Conservation (phyloP, 139 green algal species). For the Chlamydomonas sphaeroides region DNA sequence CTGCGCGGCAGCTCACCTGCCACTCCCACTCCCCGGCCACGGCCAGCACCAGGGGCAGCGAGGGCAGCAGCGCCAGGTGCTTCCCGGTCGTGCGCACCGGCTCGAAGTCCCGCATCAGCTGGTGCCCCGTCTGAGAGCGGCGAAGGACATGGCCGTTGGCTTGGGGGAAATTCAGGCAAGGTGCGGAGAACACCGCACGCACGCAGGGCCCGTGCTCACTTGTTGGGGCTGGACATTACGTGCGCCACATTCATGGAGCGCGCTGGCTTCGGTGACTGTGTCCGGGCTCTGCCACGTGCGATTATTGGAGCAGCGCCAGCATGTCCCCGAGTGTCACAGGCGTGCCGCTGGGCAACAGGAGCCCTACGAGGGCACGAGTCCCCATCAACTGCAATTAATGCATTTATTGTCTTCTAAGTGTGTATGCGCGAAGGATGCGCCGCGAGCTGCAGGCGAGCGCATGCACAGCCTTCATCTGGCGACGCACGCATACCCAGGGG, state of each 20-base stretch:
- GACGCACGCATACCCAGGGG: too few relatives aligned
- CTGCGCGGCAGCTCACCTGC: constrained; percentile 72
- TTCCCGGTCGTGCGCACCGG: constrained; percentile 79
- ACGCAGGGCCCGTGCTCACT: background rate
- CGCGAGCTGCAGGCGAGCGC: too few relatives aligned
- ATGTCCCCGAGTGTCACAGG: background rate
- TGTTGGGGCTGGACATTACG: background rate
- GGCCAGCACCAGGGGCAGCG: constrained; percentile 74
- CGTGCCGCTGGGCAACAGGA: background rate
- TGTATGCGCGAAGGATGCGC: too few relatives aligned
- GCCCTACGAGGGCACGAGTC: background rate
- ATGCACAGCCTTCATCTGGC: too few relatives aligned
- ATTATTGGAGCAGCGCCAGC: constrained; percentile 25
- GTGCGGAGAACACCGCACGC: background rate
- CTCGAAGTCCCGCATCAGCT: constrained; percentile 72
- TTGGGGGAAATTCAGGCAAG: too few relatives aligned
- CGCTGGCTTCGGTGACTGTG: background rate
- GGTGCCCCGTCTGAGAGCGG: constrained; percentile 39
- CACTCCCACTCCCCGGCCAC: constrained; percentile 95
- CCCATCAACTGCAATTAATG: too few relatives aligned
- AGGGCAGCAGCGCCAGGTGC: constrained; percentile 75
- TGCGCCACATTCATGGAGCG: constrained; percentile 14
- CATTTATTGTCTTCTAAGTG: too few relatives aligned
- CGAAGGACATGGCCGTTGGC: background rate
- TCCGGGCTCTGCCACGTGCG: background rate